Conservation (phyloP, 2,329 filamentous ascomycete genomes). For the Helotiales sp. region DNA sequence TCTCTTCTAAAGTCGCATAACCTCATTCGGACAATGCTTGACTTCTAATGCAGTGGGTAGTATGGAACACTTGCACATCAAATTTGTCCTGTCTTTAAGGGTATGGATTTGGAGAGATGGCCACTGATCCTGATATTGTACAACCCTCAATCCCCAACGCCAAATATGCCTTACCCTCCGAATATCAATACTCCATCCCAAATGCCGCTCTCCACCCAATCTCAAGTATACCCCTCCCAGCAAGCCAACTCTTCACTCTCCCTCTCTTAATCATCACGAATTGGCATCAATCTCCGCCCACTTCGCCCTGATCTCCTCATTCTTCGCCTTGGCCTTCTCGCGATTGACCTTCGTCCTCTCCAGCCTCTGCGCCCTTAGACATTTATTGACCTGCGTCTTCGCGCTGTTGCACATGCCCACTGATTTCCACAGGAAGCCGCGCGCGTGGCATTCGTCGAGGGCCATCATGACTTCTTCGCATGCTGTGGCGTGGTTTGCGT, state of each 20-base stretch:
- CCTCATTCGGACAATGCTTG: neutral
- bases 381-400: conserved; percentile 84
- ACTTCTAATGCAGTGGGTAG: too few species aligned
- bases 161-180: conserved; percentile 17
- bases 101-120: conserved; percentile 5
- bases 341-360: conserved; percentile 81
- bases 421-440: conserved; percentile 90
- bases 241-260: neutral
- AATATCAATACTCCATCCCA: conserved; percentile 8
- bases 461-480: conserved; percentile 94
- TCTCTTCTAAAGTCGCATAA: neutral
- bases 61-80: too few species aligned
- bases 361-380: conserved; percentile 78
- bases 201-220: neutral
- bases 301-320: conserved; percentile 73
- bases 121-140: conserved; percentile 23
- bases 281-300: conserved; percentile 82
- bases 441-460: conserved; percentile 93
- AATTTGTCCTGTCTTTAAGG: neutral
- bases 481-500: conserved; percentile 58
- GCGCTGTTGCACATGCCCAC: conserved; percentile 87
- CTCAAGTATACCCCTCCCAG: neutral
- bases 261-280: conserved; percentile 50
- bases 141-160: conserved; percentile 23
- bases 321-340: conserved; percentile 69